Conservation (phyloP, 257 asterid genomes). For the Primulina eburnea region DNA sequence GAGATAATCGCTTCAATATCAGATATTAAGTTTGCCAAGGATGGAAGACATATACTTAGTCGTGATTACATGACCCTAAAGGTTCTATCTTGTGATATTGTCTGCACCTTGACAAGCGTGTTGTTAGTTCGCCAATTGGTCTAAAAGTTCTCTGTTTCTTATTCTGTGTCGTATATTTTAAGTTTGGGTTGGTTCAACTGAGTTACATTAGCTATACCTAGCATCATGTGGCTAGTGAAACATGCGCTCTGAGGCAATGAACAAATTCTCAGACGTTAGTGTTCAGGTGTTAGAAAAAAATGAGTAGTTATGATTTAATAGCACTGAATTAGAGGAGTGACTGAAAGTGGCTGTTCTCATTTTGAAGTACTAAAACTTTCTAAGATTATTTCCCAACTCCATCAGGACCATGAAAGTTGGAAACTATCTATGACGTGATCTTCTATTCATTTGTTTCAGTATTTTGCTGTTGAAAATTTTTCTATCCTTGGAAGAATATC, state of each 20-base stretch:
- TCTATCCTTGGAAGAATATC: constrained; percentile 13
- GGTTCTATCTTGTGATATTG: constrained; percentile 38
- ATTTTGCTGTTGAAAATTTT: background rate
- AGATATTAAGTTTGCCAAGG: constrained; percentile 77
- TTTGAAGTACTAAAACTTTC: background rate
- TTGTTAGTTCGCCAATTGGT: background rate
- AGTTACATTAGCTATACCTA: background rate
- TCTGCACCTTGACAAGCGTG: background rate
- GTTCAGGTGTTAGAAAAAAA: background rate
- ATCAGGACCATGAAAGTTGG: background rate
- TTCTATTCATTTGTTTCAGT: constrained; percentile 1
- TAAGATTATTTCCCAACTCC: background rate
- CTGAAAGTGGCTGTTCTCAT: background rate
- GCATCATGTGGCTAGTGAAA: constrained; percentile 13
- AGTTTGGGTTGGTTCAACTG: constrained; percentile 11
- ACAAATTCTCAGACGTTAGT: background rate
- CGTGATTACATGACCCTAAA: constrained; percentile 93
- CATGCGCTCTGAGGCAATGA: constrained; percentile 13
- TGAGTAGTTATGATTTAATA: background rate
- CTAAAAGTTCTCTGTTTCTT: background rate
- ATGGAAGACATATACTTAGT: constrained; percentile 75
- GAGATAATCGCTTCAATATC: constrained; percentile 89
- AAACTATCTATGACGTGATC: background rate
- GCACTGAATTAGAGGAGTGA: constrained; percentile 7
- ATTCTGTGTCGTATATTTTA: constrained; percentile 9